Conservation (phyloP, 805 yeast species). For the Sungouiozyma ichnusensis region DNA sequence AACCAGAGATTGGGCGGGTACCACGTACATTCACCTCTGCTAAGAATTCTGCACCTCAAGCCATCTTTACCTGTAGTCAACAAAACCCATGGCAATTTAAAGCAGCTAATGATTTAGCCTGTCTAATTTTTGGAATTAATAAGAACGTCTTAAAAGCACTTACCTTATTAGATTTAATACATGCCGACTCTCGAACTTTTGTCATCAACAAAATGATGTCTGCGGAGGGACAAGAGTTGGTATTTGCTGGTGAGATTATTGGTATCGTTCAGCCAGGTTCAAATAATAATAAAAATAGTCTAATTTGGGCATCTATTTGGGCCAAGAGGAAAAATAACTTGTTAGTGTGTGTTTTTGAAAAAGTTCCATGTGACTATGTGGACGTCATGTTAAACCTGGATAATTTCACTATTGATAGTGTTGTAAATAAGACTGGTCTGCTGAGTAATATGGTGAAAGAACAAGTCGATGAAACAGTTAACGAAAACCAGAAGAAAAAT, state of each 20-base stretch:
- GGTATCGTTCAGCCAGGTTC: conserved; percentile 65
- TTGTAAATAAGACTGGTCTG: conserved; percentile 19
- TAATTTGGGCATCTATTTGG: conserved; percentile 86
- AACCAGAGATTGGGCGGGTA: conserved; percentile 32
- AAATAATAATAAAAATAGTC: conserved; percentile 20
- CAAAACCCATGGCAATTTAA: conserved; percentile 69
- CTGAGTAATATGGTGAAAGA: conserved; percentile 3
- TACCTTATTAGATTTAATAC: conserved; percentile 65
- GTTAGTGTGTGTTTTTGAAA: conserved; percentile 78
- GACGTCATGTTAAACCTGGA: conserved; percentile 38
- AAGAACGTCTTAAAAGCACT: conserved; percentile 49
- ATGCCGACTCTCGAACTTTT: conserved; percentile 63
- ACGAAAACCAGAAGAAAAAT: conserved; percentile 3
- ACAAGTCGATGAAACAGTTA: background rate
- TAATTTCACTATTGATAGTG: conserved; percentile 20
- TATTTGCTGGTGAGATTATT: conserved; percentile 75
- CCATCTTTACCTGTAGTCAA: conserved; percentile 69
- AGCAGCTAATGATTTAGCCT: conserved; percentile 84
- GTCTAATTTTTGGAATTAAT: conserved; percentile 75
- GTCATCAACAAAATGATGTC: conserved; percentile 46
- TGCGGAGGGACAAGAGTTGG: conserved; percentile 35
- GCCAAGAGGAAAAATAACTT: conserved; percentile 65
- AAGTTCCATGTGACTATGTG: conserved; percentile 62
- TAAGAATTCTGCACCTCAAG: conserved; percentile 67
- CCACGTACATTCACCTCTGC: conserved; percentile 59